Evolutionary conservation across 73 alveolate species (phyloP).

Genomic region (Uronychia setigera): DNA sequence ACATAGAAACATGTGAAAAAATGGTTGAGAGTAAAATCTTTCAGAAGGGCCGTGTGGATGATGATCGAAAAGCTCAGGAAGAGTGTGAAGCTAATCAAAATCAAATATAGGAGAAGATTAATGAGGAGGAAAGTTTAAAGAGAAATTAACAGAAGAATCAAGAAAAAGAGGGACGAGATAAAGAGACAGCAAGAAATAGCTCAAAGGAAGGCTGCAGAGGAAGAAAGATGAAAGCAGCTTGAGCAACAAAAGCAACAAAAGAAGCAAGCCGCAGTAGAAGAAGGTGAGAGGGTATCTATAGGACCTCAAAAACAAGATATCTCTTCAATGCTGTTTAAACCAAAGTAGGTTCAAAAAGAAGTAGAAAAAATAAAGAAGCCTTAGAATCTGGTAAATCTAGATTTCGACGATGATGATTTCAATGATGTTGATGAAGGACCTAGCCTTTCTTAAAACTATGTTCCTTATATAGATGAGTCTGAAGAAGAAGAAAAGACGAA

Average conservation of each 20-base stretch:
- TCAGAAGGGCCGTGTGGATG: background rate
- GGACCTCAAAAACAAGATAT: background rate
- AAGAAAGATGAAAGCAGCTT: background rate
- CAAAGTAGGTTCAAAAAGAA: background rate
- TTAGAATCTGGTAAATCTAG: background rate
- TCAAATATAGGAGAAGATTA: background rate
- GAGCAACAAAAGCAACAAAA: background rate
- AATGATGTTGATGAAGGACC: background rate
- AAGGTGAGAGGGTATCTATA: no score
- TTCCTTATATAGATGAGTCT: no score
- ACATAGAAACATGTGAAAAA: constrained; percentile 4
- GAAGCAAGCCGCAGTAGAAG: background rate
- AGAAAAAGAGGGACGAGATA: constrained; percentile 4
- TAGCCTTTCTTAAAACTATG: no score
- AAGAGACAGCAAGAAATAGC: constrained; percentile 3
- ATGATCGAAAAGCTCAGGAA: constrained; percentile 3
- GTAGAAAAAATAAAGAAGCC: background rate
- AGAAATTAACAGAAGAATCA: constrained; percentile 27
- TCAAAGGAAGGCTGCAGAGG: constrained; percentile 27
- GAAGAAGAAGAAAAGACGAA: background rate
- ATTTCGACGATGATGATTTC: background rate
- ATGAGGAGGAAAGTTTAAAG: background rate
- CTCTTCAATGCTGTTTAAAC: background rate
- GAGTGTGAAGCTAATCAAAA: constrained; percentile 1
- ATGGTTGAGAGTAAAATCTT: background rate